phyloP scores from a whole-genome alignment of 352 stramenopile species.

The Pseudoperonospora humuli region DNA sequence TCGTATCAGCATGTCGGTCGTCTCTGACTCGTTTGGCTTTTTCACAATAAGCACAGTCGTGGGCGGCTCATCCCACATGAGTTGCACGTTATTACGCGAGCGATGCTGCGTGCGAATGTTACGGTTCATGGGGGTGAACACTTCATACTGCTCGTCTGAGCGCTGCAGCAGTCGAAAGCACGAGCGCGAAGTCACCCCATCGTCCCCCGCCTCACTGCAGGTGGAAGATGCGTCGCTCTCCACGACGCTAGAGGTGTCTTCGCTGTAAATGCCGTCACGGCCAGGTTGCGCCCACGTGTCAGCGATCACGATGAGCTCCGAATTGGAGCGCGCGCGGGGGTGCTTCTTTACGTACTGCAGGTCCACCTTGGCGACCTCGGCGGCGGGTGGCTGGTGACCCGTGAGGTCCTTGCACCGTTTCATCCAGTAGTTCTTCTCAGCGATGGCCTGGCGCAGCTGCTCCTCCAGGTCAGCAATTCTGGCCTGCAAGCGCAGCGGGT shows the following conservation, averaged over 20 bases:
- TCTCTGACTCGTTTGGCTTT: slow-evolving; percentile 78
- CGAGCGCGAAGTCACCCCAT: slow-evolving; percentile 29
- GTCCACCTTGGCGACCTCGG: slow-evolving; percentile 23
- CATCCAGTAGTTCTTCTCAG: slow-evolving; percentile 89
- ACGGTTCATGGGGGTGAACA: slow-evolving; percentile 81
- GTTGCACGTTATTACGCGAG: slow-evolving; percentile 83
- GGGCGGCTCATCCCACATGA: slow-evolving; percentile 81
- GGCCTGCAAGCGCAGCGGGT: slow-evolving; percentile 56
- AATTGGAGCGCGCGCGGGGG: slow-evolving; percentile 67
- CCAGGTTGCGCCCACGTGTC: slow-evolving; percentile 67
- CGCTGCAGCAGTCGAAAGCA: slow-evolving; percentile 78
- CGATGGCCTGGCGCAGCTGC: slow-evolving; percentile 60
- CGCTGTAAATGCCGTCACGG: slow-evolving; percentile 61
- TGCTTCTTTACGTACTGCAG: slow-evolving; percentile 45
- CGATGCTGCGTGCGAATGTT: slow-evolving; percentile 82
- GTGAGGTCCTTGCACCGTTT: slow-evolving; percentile 74
- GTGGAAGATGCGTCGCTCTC: slow-evolving; percentile 42
- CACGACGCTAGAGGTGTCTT: slow-evolving; percentile 41
- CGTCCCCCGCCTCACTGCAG: slow-evolving; percentile 34
- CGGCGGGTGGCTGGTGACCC: slow-evolving; percentile 30
- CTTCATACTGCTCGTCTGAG: slow-evolving; percentile 83
- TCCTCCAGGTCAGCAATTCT: slow-evolving; percentile 78
- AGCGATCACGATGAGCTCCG: slow-evolving; percentile 74
- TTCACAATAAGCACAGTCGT: slow-evolving; percentile 84
- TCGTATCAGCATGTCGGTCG: slow-evolving; percentile 59